Evolutionary conservation across 2,329 filamentous ascomycete species (phyloP).

Genomic region (Aureobasidium sp.): DNA sequence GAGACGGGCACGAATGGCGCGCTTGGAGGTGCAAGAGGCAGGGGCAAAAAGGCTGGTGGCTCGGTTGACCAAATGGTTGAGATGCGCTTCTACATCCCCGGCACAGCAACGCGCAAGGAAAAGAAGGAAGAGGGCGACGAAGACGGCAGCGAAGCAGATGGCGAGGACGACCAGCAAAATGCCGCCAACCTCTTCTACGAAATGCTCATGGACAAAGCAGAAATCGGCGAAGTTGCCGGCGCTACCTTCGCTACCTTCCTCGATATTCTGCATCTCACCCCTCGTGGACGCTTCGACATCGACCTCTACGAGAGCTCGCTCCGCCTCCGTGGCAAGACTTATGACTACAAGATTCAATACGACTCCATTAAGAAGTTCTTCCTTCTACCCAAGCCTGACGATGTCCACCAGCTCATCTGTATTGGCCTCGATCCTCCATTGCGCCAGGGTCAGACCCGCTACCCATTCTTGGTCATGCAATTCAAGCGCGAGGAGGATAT

Average conservation of each 20-base stretch:
- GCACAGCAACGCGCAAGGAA: slow-evolving; percentile 66
- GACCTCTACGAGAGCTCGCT: slow-evolving; percentile 99
- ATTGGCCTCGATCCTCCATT: slow-evolving; percentile 91
- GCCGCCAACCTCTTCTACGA: slow-evolving; percentile 98
- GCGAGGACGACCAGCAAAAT: slow-evolving; percentile 71
- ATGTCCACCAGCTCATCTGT: slow-evolving; percentile 89
- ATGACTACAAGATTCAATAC: slow-evolving; percentile 99
- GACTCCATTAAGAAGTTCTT: slow-evolving; percentile 98
- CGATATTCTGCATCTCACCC: slow-evolving; percentile 93
- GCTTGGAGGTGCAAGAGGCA: slow-evolving; percentile 63
- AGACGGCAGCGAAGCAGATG: slow-evolving; percentile 53
- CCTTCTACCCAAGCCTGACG: slow-evolving; percentile 96
- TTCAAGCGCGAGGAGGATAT: slow-evolving; percentile 98
- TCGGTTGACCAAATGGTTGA: slow-evolving; percentile 91
- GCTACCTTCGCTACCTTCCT: slow-evolving; percentile 97
- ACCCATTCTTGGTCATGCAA: slow-evolving; percentile 98
- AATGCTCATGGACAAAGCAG: slow-evolving; percentile 93
- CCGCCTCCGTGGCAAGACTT: slow-evolving; percentile 94
- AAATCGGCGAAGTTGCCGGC: slow-evolving; percentile 98
- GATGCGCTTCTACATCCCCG: slow-evolving; percentile 98
- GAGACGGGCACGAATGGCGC: slow-evolving; percentile 67
- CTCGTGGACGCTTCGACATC: slow-evolving; percentile 97
- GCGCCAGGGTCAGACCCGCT: slow-evolving; percentile 92
- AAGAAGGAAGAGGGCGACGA: slow-evolving; percentile 69
- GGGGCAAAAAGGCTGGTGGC: slow-evolving; percentile 83